Conservation (phyloP, 2,329 filamentous ascomycete species). For the Diaporthe eres region DNA sequence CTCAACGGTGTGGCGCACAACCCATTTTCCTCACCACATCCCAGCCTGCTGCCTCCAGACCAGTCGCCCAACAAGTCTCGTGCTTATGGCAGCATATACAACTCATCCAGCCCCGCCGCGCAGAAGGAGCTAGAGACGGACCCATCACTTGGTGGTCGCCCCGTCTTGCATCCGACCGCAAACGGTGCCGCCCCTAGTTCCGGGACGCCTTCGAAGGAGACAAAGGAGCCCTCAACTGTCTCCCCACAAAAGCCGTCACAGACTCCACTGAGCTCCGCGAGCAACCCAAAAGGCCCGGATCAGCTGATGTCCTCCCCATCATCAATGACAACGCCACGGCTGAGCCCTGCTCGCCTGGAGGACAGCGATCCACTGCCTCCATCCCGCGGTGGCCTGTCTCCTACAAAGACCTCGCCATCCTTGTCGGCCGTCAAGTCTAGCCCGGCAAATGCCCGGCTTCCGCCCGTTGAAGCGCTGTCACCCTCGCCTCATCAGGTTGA, state of each 20-base stretch:
- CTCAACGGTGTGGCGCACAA: slow-evolving; percentile 52
- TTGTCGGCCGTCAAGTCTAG: slow-evolving; percentile 49
- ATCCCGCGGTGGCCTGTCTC: slow-evolving; percentile 63
- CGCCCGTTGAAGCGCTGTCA: slow-evolving; percentile 69
- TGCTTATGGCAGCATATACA: slow-evolving; percentile 56
- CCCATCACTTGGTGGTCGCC: slow-evolving; percentile 33
- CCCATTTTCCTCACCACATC: slow-evolving; percentile 60
- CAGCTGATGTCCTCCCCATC: slow-evolving; percentile 45
- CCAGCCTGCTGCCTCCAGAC: slow-evolving; percentile 57
- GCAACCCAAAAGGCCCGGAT: slow-evolving; percentile 37
- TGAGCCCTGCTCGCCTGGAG: slow-evolving; percentile 46
- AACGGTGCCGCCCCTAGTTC: slow-evolving; percentile 43
- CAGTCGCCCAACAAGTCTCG: slow-evolving; percentile 57
- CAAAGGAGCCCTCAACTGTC: slow-evolving; percentile 47
- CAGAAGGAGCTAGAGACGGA: slow-evolving; percentile 36
- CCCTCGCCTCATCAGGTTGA: slow-evolving; percentile 71
- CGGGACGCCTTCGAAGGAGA: slow-evolving; percentile 50
- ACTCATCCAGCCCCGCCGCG: slow-evolving; percentile 49
- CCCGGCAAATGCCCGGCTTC: slow-evolving; percentile 63
- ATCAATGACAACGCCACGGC: slow-evolving; percentile 41
- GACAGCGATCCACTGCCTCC: slow-evolving; percentile 57
- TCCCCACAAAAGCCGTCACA: slow-evolving; percentile 41
- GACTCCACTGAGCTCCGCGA: slow-evolving; percentile 39
- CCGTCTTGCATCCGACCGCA: slow-evolving; percentile 42
- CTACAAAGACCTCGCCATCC: slow-evolving; percentile 66